Evolutionary conservation across 1,284 basidiomycete genomes (phyloP).

Genomic region (Microbotryum intermedium): DNA sequence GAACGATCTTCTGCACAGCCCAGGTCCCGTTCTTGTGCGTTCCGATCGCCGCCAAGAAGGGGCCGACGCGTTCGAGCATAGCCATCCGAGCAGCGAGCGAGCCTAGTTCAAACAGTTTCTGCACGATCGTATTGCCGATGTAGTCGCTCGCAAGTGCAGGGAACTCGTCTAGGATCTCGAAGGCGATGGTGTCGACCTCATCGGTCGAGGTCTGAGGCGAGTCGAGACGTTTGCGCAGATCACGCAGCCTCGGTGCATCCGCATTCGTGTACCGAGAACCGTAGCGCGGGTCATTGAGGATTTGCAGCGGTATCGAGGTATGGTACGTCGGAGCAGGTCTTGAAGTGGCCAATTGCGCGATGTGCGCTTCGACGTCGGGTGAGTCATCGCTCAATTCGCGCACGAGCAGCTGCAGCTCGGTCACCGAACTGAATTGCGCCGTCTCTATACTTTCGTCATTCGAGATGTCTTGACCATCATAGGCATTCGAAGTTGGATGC

Average conservation of each 20-base stretch:
- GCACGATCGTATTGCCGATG: constrained; percentile 86
- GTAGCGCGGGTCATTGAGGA: constrained; percentile 21
- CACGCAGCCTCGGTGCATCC: constrained; percentile 89
- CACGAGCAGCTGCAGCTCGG: constrained; percentile 88
- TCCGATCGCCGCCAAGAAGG: constrained; percentile 92
- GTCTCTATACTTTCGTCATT: no score
- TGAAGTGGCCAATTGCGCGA: constrained; percentile 58
- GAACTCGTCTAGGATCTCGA: constrained; percentile 70
- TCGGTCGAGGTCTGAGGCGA: constrained; percentile 70
- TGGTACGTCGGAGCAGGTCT: constrained; percentile 86
- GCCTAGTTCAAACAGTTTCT: constrained; percentile 75
- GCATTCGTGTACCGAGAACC: constrained; percentile 47
- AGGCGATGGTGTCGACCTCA: constrained; percentile 78
- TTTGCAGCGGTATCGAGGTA: constrained; percentile 63
- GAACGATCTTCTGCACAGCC: constrained; percentile 98
- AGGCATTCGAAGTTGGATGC: constrained; percentile 36
- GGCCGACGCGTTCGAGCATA: constrained; percentile 88
- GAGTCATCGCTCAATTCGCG: constrained; percentile 73
- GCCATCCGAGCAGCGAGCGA: constrained; percentile 65
- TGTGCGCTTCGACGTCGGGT: constrained; percentile 67
- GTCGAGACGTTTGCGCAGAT: constrained; percentile 82
- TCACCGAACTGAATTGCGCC: constrained; percentile 33
- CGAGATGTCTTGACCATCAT: constrained; percentile 9
- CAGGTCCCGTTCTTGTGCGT: constrained; percentile 99
- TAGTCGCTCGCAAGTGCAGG: constrained; percentile 94